Conservation (phyloP, 164 flowering plant genomes). For the Umbilicus rupestris region DNA sequence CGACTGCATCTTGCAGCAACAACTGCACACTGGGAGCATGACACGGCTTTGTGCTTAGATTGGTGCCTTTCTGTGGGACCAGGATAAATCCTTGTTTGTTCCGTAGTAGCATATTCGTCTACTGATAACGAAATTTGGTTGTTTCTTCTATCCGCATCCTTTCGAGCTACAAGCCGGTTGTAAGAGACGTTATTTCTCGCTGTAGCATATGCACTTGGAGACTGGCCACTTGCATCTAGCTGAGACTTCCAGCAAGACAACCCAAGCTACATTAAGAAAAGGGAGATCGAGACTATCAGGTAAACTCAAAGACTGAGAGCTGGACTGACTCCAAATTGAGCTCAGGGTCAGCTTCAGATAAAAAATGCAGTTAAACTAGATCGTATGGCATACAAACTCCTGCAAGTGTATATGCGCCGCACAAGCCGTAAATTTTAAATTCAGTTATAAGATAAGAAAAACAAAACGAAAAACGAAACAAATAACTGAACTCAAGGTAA, state of each 20-base stretch:
- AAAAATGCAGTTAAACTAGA: background rate
- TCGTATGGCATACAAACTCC: background rate
- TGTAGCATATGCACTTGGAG: constrained; percentile 63
- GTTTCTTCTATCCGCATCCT: constrained; percentile 46
- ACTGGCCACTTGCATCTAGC: constrained; percentile 55
- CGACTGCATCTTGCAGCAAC: constrained; percentile 19
- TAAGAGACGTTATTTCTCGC: constrained; percentile 59
- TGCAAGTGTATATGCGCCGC: background rate
- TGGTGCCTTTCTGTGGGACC: background rate
- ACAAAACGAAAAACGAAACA: background rate
- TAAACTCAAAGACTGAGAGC: background rate
- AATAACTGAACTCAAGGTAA: background rate
- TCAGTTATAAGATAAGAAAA: background rate
- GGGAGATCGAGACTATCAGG: background rate
- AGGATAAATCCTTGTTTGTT: constrained; percentile 14
- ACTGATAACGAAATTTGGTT: constrained; percentile 49
- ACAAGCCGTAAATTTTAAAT: background rate
- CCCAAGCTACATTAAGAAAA: constrained; percentile 42
- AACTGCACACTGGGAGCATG: constrained; percentile 50
- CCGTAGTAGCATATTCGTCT: constrained; percentile 16
- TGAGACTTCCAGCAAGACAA: constrained; percentile 60
- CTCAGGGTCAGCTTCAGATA: background rate
- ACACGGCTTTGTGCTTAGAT: background rate
- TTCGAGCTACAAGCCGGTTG: constrained; percentile 57
- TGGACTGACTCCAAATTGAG: background rate